These are phyloP conservation scores for Arthrobotrys musiformis DNA, from an alignment of 2,329 filamentous ascomycete genomes.

Conservation along the genomic window DNA sequence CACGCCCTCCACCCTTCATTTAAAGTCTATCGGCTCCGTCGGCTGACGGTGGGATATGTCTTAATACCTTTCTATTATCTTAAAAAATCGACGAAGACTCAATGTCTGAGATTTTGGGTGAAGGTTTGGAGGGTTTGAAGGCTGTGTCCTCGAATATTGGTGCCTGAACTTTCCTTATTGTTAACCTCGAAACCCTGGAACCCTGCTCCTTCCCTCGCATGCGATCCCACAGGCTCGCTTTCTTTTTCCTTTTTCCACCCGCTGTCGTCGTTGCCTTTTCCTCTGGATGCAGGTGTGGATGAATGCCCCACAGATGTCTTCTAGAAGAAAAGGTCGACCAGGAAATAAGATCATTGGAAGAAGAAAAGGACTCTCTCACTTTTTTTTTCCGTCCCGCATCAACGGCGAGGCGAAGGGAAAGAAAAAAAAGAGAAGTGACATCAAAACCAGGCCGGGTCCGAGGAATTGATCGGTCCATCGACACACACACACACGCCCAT, in stretches of 20 bases:
- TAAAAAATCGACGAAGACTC: conserved; percentile 4
- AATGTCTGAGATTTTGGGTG: conserved; percentile 17
- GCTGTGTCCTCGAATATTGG: conserved; percentile 34
- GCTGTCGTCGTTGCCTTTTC: conserved; percentile 10
- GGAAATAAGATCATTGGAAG: conserved; percentile 33
- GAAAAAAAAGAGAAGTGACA: not conserved
- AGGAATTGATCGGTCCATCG: conserved; percentile 33
- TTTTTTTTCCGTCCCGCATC: not conserved
- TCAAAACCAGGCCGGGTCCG: conserved; percentile 30
- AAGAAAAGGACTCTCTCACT: not conserved
- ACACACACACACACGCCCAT: conserved; percentile 20
- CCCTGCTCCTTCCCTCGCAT: conserved; percentile 49
- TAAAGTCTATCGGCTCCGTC: conserved; percentile 15
- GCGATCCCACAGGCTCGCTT: conserved; percentile 52
- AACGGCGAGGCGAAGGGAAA: not conserved
- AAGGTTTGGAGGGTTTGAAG: not conserved
- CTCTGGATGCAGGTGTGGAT: conserved; percentile 24
- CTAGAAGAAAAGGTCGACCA: conserved; percentile 33
- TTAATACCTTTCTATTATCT: conserved; percentile 37
- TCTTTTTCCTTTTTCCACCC: conserved; percentile 54
- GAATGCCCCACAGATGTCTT: conserved; percentile 40
- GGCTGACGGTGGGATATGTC: conserved; percentile 8
- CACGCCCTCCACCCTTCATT: not conserved
- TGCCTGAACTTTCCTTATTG: conserved; percentile 47
- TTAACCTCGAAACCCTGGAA: conserved; percentile 16